A percentile compares a stretch with the other conserved stretches of the same genome.
These are phyloP conservation scores for Hirschioporus abietinus DNA, from an alignment of 768 basidiomycete genomes.

Conservation along the genomic window DNA sequence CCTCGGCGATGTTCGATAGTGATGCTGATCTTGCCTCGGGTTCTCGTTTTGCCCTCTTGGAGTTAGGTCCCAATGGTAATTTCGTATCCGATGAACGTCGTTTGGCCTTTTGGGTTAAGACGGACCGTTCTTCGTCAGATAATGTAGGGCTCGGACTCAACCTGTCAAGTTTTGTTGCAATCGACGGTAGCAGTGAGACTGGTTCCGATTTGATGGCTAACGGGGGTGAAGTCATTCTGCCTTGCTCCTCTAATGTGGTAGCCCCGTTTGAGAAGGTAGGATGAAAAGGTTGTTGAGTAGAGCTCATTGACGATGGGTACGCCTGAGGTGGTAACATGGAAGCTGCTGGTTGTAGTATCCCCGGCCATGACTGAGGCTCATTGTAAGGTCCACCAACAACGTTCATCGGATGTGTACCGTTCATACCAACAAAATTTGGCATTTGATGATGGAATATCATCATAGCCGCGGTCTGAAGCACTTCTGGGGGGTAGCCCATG, in stretches of 20 bases:
- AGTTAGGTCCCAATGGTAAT: conserved; percentile 11
- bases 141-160: not conserved
- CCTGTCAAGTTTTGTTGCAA: not conserved
- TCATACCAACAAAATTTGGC: not conserved
- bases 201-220: not conserved
- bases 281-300: not conserved
- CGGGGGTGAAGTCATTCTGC: not conserved
- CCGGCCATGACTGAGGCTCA: not conserved
- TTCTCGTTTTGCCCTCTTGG: conserved; percentile 26
- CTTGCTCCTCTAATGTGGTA: not conserved
- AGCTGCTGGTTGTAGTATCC: not conserved
- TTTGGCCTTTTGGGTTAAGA: not conserved
- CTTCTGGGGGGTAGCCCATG: not conserved
- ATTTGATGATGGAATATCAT: not conserved
- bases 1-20: conserved; percentile 9
- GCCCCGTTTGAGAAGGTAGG: not conserved
- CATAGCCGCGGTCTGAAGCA: not conserved
- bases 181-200: not conserved
- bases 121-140: not conserved
- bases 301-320: not conserved
- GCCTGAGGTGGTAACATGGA: not conserved
- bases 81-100: not conserved
- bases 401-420: not conserved
- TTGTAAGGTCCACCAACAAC: not conserved
- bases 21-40: conserved; percentile 1